Conservation (phyloP, 2,329 filamentous ascomycete species). For the Colletotrichum cuscutae region DNA sequence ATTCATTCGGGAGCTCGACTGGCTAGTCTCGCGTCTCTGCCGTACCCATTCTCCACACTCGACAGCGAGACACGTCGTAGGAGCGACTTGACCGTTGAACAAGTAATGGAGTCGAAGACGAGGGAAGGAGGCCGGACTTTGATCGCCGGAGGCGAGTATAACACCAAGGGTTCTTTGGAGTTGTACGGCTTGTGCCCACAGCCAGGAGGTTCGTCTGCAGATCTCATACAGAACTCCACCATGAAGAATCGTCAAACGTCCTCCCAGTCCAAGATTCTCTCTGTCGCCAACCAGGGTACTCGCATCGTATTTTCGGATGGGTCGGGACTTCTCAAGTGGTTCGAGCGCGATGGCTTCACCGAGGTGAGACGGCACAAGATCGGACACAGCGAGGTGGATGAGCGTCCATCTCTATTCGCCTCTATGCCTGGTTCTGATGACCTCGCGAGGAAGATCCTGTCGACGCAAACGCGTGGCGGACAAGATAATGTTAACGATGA, state of each 20-base stretch:
- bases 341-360: slow-evolving; percentile 83
- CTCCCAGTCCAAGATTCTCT: slow-evolving; percentile 82
- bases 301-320: slow-evolving; percentile 86
- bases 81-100: slow-evolving; percentile 65
- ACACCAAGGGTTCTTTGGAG: slow-evolving; percentile 89
- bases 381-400: slow-evolving; percentile 62
- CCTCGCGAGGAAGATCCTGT: slow-evolving; percentile 82
- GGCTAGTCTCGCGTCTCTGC: slow-evolving; percentile 76
- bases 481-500: slow-evolving; percentile 59
- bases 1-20: slow-evolving; percentile 87
- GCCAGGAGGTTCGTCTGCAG: slow-evolving; percentile 23
- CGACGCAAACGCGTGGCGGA: slow-evolving; percentile 57
- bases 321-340: slow-evolving; percentile 87
- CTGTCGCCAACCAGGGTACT: slow-evolving; percentile 83
- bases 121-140: slow-evolving; percentile 69
- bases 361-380: slow-evolving; percentile 66
- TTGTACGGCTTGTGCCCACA: slow-evolving; percentile 72
- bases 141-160: slow-evolving; percentile 89
- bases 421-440: slow-evolving; percentile 70
- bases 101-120: slow-evolving; percentile 64
- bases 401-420: slow-evolving; percentile 60
- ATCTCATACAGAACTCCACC: slow-evolving; percentile 53
- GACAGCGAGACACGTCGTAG: slow-evolving; percentile 67
- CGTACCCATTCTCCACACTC: slow-evolving; percentile 73
- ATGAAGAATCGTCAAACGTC: slow-evolving; percentile 87